phyloP scores from a whole-genome alignment of 2,329 filamentous ascomycete genomes.

The Herpotrichia juniperi region DNA sequence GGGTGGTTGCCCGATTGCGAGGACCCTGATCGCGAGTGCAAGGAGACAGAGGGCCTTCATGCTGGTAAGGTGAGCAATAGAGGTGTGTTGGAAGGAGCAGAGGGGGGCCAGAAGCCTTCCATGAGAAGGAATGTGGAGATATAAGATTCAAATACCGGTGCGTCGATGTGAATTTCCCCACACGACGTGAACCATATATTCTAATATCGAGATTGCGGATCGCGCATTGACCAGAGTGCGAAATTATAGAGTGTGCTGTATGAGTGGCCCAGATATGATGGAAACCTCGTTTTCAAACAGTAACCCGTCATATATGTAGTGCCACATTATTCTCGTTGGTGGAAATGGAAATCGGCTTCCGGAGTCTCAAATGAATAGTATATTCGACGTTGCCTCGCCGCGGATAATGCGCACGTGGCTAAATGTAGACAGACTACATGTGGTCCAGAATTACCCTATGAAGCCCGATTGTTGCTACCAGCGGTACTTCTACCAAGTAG shows the following conservation, averaged over 20 bases:
- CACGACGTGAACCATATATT: neutral
- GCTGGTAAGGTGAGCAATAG: neutral
- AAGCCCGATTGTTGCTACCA: too few relatives aligned
- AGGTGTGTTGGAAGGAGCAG: neutral
- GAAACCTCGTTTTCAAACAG: neutral
- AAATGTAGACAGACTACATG: too few relatives aligned
- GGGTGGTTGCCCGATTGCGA: slow-evolving; percentile 24
- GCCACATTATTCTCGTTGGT: neutral
- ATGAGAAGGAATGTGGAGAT: neutral
- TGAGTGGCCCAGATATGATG: neutral
- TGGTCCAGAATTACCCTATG: too few relatives aligned
- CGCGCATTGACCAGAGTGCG: neutral
- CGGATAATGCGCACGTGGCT: too few relatives aligned
- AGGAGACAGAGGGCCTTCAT: neutral
- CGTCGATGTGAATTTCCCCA: neutral
- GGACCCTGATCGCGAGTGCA: slow-evolving; percentile 1
- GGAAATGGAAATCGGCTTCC: neutral
- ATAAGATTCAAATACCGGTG: neutral
- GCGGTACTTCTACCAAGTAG: too few relatives aligned
- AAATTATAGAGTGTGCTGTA: neutral
- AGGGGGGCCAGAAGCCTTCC: neutral
- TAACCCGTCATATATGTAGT: neutral
- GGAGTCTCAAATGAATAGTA: neutral
- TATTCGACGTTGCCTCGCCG: too few relatives aligned
- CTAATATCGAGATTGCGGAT: neutral